phyloP scores from a whole-genome alignment of 306 rosid genomes.

The Lotus japonicus region DNA sequence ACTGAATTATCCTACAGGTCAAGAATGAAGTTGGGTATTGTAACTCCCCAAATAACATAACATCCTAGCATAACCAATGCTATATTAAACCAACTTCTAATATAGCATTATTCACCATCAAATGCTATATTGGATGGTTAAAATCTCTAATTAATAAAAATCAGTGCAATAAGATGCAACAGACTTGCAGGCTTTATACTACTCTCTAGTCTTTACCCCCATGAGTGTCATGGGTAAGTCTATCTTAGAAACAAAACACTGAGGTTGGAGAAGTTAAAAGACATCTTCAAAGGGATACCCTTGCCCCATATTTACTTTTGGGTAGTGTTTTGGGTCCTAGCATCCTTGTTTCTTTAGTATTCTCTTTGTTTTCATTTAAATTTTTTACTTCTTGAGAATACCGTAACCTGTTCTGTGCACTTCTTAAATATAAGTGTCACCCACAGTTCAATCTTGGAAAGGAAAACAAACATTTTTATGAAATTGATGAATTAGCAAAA shows the following conservation, averaged over 20 bases:
- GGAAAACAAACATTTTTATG: background rate
- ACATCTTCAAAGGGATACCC: background rate
- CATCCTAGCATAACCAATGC: background rate
- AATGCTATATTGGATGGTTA: background rate
- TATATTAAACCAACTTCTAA: background rate
- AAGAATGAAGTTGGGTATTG: background rate
- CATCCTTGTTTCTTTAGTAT: background rate
- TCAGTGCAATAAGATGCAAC: background rate
- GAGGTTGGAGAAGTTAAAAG: background rate
- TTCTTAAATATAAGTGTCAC: background rate
- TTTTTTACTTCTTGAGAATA: background rate
- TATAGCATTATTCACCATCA: background rate
- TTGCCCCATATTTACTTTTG: background rate
- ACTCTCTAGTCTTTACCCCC: too few species aligned
- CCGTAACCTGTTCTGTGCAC: background rate
- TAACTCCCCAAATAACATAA: background rate
- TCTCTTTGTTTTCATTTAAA: background rate
- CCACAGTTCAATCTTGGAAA: background rate
- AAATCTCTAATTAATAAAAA: background rate
- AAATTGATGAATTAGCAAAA: slow-evolving; percentile 12
- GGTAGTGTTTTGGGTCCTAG: background rate
- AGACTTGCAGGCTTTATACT: background rate
- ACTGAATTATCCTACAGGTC: background rate
- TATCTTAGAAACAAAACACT: background rate
- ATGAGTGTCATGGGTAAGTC: background rate